Evolutionary conservation across 495 filamentous ascomycete species (phyloP).

Genomic region (Podospora fimiseda): DNA sequence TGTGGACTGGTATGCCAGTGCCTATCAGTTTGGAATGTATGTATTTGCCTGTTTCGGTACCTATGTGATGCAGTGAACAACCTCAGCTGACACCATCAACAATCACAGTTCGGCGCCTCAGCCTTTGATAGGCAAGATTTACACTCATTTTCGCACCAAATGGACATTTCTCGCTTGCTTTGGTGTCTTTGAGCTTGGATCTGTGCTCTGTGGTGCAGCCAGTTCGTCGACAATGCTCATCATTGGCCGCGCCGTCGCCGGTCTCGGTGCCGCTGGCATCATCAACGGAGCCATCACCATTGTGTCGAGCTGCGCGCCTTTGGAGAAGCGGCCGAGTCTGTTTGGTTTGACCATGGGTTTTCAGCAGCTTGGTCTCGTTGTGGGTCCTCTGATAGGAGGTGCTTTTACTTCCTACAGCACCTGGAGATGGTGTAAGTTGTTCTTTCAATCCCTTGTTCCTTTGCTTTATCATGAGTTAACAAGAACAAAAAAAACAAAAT

Average conservation of each 20-base stretch:
- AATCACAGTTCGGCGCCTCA: constrained; percentile 39
- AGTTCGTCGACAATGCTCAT: constrained; percentile 42
- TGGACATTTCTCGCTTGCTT: constrained; percentile 30
- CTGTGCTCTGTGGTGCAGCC: constrained; percentile 44
- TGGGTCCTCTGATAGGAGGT: constrained; percentile 54
- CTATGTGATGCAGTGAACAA: too few relatives aligned
- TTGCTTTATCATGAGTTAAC: too few relatives aligned
- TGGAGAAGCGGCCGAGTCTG: constrained; percentile 29
- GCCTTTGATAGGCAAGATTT: constrained; percentile 42
- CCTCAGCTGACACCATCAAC: too few relatives aligned
- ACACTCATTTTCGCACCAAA: constrained; percentile 34
- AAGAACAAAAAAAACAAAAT: too few relatives aligned
- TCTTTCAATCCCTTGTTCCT: too few relatives aligned
- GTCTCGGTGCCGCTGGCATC: constrained; percentile 33
- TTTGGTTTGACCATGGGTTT: constrained; percentile 27
- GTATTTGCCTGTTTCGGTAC: too few relatives aligned
- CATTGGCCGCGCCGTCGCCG: constrained; percentile 46
- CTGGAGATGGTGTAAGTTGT: constrained; percentile 50
- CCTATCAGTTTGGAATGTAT: constrained; percentile 45
- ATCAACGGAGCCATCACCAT: constrained; percentile 26
- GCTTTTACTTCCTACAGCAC: constrained; percentile 38
- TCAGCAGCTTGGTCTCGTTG: constrained; percentile 60
- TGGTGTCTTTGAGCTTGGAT: constrained; percentile 38
- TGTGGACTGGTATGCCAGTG: constrained; percentile 38
- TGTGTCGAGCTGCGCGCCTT: constrained; percentile 20